Evolutionary conservation across 768 basidiomycete genomes (phyloP).

Genomic region (Galerina sulciceps): DNA sequence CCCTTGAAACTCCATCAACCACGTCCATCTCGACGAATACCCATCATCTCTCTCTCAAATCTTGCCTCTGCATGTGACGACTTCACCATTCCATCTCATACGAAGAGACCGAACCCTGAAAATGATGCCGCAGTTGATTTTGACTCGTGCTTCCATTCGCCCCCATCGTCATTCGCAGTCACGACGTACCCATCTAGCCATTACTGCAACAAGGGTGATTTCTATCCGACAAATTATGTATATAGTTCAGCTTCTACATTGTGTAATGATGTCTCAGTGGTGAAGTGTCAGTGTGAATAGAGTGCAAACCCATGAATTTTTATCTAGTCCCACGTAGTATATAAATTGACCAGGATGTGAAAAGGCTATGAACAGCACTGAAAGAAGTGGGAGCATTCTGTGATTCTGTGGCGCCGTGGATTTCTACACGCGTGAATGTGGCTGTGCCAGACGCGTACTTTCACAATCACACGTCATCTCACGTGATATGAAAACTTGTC

Average conservation of each 20-base stretch:
- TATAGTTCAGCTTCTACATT: conserved; percentile 14
- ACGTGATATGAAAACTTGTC: conserved; percentile 16
- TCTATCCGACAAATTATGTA: conserved; percentile 12
- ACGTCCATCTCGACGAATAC: conserved; percentile 48
- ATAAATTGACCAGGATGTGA: no score
- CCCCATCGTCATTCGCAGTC: conserved; percentile 16
- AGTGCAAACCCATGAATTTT: no score
- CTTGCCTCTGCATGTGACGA: conserved; percentile 44
- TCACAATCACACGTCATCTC: not conserved
- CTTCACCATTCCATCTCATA: conserved; percentile 16
- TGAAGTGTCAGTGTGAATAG: conserved; percentile 31
- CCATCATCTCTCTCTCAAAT: conserved; percentile 46
- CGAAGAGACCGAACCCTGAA: conserved; percentile 12
- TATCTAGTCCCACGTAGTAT: no score
- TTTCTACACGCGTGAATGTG: no score
- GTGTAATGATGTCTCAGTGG: conserved; percentile 14
- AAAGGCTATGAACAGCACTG: no score
- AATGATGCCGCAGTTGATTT: conserved; percentile 17
- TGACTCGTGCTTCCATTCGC: conserved; percentile 20
- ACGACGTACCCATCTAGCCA: conserved; percentile 15
- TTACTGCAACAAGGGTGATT: conserved; percentile 10
- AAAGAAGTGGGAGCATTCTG: no score
- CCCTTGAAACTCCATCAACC: conserved; percentile 48
- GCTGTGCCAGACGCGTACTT: not conserved
- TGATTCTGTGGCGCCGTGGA: no score